Percentiles rank a stretch among this genome's conserved stretches.
These are phyloP conservation scores for Calonectria fujianensis DNA, from an alignment of 2,329 filamentous ascomycete genomes.

Conservation along the genomic window DNA sequence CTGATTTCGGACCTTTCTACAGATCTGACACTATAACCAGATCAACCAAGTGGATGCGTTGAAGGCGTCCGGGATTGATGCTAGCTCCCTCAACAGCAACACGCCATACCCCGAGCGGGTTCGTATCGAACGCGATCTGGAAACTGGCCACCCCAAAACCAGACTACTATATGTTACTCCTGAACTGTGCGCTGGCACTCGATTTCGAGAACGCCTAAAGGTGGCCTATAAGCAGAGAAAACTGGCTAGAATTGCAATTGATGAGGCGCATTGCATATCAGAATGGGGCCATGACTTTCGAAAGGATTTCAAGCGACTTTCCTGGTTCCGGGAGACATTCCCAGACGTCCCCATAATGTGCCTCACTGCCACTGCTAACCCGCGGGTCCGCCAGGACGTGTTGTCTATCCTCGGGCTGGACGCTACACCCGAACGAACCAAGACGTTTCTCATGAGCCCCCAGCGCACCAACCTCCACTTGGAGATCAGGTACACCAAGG, in stretches of 20 bases:
- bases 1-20: slow-evolving; percentile 18
- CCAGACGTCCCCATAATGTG: slow-evolving; percentile 93
- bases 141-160: slow-evolving; percentile 89
- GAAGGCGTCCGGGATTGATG: slow-evolving; percentile 82
- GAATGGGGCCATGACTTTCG: slow-evolving; percentile 99
- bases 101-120: slow-evolving; percentile 80
- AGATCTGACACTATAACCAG: slow-evolving; percentile 63
- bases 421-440: slow-evolving; percentile 73
- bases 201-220: slow-evolving; percentile 84
- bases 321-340: slow-evolving; percentile 88
- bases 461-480: slow-evolving; percentile 91
- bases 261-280: slow-evolving; percentile 97
- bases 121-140: slow-evolving; percentile 85
- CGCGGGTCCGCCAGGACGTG: slow-evolving; percentile 87
- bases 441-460: slow-evolving; percentile 88
- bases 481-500: slow-evolving; percentile 88
- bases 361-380: slow-evolving; percentile 92
- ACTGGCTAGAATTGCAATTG: slow-evolving; percentile 90
- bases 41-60: slow-evolving; percentile 94
- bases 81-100: slow-evolving; percentile 91
- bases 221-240: slow-evolving; percentile 87
- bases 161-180: slow-evolving; percentile 95
- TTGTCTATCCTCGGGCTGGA: slow-evolving; percentile 83
- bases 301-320: slow-evolving; percentile 90
- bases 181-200: slow-evolving; percentile 86